Base-by-base conservation (phyloP, 305 asterid species). In the Solanum hybrid region DNA sequence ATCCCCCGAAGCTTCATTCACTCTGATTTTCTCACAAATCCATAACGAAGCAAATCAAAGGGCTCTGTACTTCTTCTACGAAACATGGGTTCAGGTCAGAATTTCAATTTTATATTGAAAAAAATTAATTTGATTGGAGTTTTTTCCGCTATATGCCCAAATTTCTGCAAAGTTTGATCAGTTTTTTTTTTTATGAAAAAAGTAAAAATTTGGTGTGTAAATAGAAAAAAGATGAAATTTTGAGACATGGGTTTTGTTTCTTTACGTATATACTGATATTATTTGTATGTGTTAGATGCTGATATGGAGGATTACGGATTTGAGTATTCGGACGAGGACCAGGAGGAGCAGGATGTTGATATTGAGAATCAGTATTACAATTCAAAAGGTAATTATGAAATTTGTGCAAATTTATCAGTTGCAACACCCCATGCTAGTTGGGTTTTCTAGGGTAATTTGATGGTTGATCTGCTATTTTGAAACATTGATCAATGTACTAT, bases 231-330 rank as follows among this genome's bases (percentile, higher is more conserved):
- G 84, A 35, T 36, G 84, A 35, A 35, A 35, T 20, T 78, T 78
- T 22, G 51, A 35, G 18, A 35, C 51, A 78, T 78, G 84, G 51
- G 51, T 4, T 77, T 34, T 8, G 13, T 16, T 35, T 20, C 46
- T 35, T 77, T 33, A 20, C 6, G 83, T 34, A 20, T 33, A 18
- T 77, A 34, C 83, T 75, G 11, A 18, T 33, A 34, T 33, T 18
- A 34, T 34, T 20, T 77, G 28, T 77, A 77, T 16, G 14, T 77
- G 28, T 34, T 87, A 95, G 97, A 96, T 92, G 98, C 97, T 84
- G 98, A 97, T 94, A 95, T 97, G 98, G 99, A 97, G 94, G 97
- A 97, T 89, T 97, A 96, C 84, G 98, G 98, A 69, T 97, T 97
- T 87, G 98, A 97, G 95, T 97, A 97, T 92, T 97, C 98, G 13